Evolutionary conservation across 768 basidiomycete species (phyloP).

Genomic region (Naganishia kalamii): DNA sequence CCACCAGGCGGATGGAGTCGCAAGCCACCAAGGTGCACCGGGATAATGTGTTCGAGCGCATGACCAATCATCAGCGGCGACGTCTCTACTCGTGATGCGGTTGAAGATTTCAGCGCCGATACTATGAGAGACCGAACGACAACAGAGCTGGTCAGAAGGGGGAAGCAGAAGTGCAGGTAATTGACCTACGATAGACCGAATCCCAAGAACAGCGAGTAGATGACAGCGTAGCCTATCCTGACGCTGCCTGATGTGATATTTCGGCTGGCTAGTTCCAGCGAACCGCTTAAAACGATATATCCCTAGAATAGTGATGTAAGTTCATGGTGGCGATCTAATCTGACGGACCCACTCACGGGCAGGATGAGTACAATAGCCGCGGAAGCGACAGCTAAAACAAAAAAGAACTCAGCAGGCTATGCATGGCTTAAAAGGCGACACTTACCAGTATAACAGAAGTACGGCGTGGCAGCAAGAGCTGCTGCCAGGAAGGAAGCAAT

Average conservation of each 20-base stretch:
- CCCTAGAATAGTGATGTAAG: slow-evolving; percentile 25
- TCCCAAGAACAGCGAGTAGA: slow-evolving; percentile 58
- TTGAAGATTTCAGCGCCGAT: slow-evolving; percentile 68
- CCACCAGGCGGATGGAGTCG: slow-evolving; percentile 66
- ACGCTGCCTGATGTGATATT: slow-evolving; percentile 81
- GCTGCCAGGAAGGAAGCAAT: slow-evolving; percentile 73
- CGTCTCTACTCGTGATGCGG: slow-evolving; percentile 51
- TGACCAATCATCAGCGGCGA: slow-evolving; percentile 57
- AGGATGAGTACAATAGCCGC: slow-evolving; percentile 22
- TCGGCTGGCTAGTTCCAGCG: slow-evolving; percentile 70
- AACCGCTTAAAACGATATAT: slow-evolving; percentile 52
- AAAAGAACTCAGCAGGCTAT: too few relatives aligned
- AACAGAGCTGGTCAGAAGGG: background rate
- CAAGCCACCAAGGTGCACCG: slow-evolving; percentile 65
- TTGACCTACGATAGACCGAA: slow-evolving; percentile 58
- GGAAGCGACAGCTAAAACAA: slow-evolving; percentile 63
- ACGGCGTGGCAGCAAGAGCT: slow-evolving; percentile 61
- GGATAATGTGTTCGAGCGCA: slow-evolving; percentile 58
- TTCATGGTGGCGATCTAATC: background rate
- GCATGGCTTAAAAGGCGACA: too few relatives aligned
- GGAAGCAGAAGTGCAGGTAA: background rate
- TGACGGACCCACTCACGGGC: background rate
- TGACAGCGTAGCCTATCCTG: slow-evolving; percentile 66
- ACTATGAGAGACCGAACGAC: background rate
- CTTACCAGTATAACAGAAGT: slow-evolving; percentile 63